Conservation (phyloP, 2,329 filamentous ascomycete genomes). For the Juglanconis juglandina region DNA sequence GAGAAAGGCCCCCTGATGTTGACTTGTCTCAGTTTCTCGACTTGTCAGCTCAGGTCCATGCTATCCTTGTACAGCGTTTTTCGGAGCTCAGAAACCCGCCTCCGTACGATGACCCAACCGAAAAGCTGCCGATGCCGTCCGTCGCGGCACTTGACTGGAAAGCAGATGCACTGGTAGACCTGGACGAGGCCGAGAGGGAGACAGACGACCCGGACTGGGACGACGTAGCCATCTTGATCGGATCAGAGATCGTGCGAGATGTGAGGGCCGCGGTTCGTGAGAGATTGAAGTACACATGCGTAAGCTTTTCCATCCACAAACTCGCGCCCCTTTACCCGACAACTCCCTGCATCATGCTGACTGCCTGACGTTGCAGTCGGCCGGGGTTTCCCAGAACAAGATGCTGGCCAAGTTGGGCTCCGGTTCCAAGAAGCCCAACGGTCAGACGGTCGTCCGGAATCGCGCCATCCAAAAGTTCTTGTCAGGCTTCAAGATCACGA, state of each 20-base stretch:
- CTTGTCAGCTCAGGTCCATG: constrained; percentile 78
- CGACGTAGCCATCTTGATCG: constrained; percentile 81
- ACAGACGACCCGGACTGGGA: constrained; percentile 91
- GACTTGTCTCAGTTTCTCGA: constrained; percentile 63
- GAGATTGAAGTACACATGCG: constrained; percentile 77
- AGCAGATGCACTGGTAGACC: constrained; percentile 74
- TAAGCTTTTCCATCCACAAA: neutral
- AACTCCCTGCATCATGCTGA: neutral
- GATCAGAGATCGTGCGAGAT: constrained; percentile 80
- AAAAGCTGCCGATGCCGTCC: constrained; percentile 67
- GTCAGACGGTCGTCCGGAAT: constrained; percentile 89
- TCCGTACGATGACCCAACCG: constrained; percentile 70
- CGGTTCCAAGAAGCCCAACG: constrained; percentile 86
- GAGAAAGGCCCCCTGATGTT: neutral
- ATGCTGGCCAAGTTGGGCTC: constrained; percentile 93
- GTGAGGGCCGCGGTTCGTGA: constrained; percentile 68
- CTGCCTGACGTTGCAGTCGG: constrained; percentile 30
- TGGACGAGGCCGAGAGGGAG: constrained; percentile 70
- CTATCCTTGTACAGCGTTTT: constrained; percentile 70
- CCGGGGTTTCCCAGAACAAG: constrained; percentile 85
- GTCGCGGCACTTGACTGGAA: constrained; percentile 75
- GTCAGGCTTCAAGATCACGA: constrained; percentile 83
- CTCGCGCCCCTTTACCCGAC: neutral
- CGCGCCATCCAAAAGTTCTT: constrained; percentile 78
- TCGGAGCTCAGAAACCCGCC: constrained; percentile 65